A percentile compares a stretch with the other conserved stretches of the same genome.
phyloP scores from a whole-genome alignment of 495 filamentous ascomycete species.

The Immersiella caudata region DNA sequence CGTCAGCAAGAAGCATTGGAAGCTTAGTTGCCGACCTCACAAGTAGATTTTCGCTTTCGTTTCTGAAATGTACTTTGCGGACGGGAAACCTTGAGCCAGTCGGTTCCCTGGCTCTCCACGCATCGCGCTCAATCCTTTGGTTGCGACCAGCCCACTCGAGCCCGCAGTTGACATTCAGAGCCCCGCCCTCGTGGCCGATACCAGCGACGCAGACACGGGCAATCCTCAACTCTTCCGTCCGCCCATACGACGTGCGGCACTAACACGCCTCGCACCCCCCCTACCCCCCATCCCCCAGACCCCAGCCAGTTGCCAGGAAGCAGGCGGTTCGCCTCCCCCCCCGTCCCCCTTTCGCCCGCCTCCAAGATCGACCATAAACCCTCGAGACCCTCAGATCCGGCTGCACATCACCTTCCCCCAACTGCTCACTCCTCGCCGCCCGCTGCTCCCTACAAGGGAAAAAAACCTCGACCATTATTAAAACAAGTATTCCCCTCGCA shows the following conservation, averaged over 20 bases:
- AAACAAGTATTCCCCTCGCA: not conserved
- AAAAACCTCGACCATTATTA: constrained; percentile 9
- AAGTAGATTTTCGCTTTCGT: too few relatives aligned
- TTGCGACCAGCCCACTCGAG: constrained; percentile 6
- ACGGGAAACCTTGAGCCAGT: not conserved
- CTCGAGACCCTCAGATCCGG: constrained; percentile 29
- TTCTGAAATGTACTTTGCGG: not conserved
- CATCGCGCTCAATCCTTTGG: not conserved
- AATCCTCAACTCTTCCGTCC: constrained; percentile 23
- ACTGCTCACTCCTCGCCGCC: constrained; percentile 4
- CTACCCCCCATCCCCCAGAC: not conserved
- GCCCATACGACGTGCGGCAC: constrained; percentile 19
- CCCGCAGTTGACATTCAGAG: constrained; percentile 4
- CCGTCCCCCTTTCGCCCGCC: constrained; percentile 14
- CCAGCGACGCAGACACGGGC: constrained; percentile 5
- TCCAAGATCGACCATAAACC: constrained; percentile 26
- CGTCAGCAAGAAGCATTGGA: not conserved
- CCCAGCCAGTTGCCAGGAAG: constrained; percentile 1
- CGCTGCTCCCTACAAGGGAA: constrained; percentile 20
- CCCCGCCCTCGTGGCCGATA: constrained; percentile 24
- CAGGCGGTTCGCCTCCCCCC: constrained; percentile 12
- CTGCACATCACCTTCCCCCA: constrained; percentile 21
- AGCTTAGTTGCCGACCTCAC: not conserved
- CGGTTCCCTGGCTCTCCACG: not conserved
- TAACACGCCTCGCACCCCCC: constrained; percentile 18